Evolutionary conservation across 1,284 basidiomycete genomes (phyloP).

Genomic region (Leccinum subrobustum): DNA sequence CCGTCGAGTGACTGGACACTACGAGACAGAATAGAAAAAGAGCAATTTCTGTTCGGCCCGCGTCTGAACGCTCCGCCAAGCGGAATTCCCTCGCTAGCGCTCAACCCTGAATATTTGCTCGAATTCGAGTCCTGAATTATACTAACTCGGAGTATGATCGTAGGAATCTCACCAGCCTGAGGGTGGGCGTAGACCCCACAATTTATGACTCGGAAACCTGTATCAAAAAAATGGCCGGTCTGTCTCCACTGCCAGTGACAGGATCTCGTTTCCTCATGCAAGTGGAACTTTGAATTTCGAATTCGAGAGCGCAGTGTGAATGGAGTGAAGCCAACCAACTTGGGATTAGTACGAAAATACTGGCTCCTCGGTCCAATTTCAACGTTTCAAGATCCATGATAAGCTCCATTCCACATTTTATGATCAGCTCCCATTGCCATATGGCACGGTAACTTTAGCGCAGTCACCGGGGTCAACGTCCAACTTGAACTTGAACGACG

Average conservation of each 20-base stretch:
- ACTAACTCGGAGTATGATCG: neutral
- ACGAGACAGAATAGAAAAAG: no score
- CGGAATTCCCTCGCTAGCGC: neutral
- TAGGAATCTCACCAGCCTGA: neutral
- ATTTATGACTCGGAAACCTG: neutral
- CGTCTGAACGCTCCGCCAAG: neutral
- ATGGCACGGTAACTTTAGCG: neutral
- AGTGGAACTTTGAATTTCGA: neutral
- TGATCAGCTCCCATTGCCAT: neutral
- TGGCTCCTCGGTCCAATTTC: no score
- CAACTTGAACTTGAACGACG: neutral
- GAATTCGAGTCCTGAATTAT: neutral
- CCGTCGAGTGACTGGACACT: neutral
- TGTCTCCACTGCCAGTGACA: neutral
- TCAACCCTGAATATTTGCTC: neutral
- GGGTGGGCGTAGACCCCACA: neutral
- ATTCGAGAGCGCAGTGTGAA: neutral
- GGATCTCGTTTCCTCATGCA: neutral
- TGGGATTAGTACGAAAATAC: neutral
- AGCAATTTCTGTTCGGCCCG: no score
- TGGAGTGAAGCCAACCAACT: neutral
- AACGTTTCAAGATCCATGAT: neutral
- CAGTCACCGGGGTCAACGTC: neutral
- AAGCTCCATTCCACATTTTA: neutral
- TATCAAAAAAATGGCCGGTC: neutral